Conservation (phyloP, 805 yeast genomes). For the Grigorovia yakushimaensis region DNA sequence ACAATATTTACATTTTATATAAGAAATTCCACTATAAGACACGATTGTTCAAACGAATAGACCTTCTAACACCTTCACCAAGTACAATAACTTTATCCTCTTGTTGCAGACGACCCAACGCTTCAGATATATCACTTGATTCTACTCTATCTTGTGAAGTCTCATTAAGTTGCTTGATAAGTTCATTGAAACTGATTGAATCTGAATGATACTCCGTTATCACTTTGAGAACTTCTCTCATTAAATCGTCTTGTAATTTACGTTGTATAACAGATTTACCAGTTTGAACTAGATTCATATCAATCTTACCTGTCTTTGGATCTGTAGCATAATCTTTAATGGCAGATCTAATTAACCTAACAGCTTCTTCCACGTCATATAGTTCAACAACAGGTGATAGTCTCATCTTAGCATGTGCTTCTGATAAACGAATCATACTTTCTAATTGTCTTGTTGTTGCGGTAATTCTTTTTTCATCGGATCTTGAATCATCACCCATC, state of each 20-base stretch:
- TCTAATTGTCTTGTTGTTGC: constrained; percentile 97
- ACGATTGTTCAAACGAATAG: constrained; percentile 34
- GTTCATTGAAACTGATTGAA: constrained; percentile 47
- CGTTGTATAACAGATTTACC: constrained; percentile 88
- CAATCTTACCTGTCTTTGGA: constrained; percentile 92
- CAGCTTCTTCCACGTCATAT: constrained; percentile 86
- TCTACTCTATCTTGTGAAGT: constrained; percentile 51
- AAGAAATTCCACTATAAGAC: constrained; percentile 5
- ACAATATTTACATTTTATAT: background rate
- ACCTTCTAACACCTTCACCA: constrained; percentile 66
- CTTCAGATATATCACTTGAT: constrained; percentile 58
- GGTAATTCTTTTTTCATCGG: constrained; percentile 83
- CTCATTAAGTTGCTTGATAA: constrained; percentile 56
- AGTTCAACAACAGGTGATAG: constrained; percentile 60
- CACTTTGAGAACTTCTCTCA: constrained; percentile 46
- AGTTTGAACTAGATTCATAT: constrained; percentile 94
- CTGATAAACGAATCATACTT: constrained; percentile 86
- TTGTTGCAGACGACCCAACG: constrained; percentile 53
- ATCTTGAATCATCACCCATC: constrained; percentile 81
- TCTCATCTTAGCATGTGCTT: constrained; percentile 97
- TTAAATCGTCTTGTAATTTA: constrained; percentile 61
- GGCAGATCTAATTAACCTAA: constrained; percentile 83
- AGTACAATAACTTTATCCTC: constrained; percentile 60
- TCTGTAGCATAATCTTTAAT: constrained; percentile 97
- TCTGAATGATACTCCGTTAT: constrained; percentile 41